A percentile compares a stretch with the other conserved stretches of the same genome.
phyloP scores from a whole-genome alignment of 169 alveolate species.

The Babesia caballi region DNA sequence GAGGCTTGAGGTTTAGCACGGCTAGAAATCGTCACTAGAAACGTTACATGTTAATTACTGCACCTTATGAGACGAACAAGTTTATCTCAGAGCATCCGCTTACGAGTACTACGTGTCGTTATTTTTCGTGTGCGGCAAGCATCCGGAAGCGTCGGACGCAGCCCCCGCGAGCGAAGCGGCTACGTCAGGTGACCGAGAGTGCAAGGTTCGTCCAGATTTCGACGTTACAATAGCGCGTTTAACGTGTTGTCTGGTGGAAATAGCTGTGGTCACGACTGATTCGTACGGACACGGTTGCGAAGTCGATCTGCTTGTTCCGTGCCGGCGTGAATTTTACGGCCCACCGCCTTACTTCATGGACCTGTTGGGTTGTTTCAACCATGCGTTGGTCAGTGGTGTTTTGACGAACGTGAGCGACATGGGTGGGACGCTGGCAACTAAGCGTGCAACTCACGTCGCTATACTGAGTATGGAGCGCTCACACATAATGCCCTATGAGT shows the following conservation, averaged over 20 bases:
- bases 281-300: not conserved
- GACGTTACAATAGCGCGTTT: not conserved
- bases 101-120: not conserved
- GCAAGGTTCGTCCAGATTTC: too few species aligned
- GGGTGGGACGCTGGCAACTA: not conserved
- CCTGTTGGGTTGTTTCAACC: not conserved
- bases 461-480: not conserved
- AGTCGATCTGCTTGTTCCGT: not conserved
- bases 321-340: not conserved
- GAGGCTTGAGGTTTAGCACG: not conserved
- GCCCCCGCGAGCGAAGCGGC: not conserved
- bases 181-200: not conserved
- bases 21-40: not conserved
- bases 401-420: not conserved
- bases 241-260: not conserved
- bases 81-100: not conserved
- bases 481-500: not conserved
- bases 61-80: not conserved
- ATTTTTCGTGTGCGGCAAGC: not conserved
- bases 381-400: not conserved
- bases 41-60: too few species aligned
- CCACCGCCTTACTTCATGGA: slow-evolving; percentile 14
- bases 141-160: not conserved
- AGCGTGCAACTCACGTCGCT: not conserved
- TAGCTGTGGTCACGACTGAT: not conserved